Evolutionary conservation across 2,329 filamentous ascomycete species (phyloP), one percentile per base, ranked within the genome.

Genomic region (Fusarium anguioides): DNA sequence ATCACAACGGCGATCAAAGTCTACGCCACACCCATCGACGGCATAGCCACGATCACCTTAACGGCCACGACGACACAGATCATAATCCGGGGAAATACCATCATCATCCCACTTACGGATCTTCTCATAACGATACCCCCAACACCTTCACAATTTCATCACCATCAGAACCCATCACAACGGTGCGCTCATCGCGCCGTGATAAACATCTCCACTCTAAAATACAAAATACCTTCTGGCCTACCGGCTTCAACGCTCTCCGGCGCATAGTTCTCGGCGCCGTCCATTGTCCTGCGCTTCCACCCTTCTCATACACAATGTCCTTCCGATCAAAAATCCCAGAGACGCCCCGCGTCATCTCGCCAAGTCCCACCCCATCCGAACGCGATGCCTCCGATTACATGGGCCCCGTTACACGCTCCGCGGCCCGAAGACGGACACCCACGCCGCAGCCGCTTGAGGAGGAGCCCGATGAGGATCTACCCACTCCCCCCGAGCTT

Each of bases 261-360:
- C 80, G 78, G 63, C 86, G 81, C 61, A 79, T 83, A 64, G 73
- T 90, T 64, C 80, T 83, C 68, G 89, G 89, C 68, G 82, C 84
- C 71, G 81, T 90, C 72, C 78, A 79, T 69, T 79, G 80, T 45
- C 82, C 88, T 58, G 81, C 83, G 37, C 84, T 92, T 4, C 88
- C 89, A 44, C 85, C 86, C 36, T 91, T 91, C 62, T 78, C 81
- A 10, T 81, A 76, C 77, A 74, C 77, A 74, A 87, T 89, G 81
- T 83, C 86, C 55, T 75, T 82, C 61, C 82, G 81, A 58, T 77
- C 79, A 50, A 82, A 86, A 62, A 78, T 96, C 58, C 94, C 94
- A 57, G 86, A 86, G 57, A 96, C 91, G 56, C 94, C 94, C 74
- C 90, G 93, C 75, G 92, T 97, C 71, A 96, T 96, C 71, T 96